Percentiles rank a stretch among this genome's conserved stretches.
phyloP scores from a whole-genome alignment of 23 red algal genomes.

The Gracilaria caudata region DNA sequence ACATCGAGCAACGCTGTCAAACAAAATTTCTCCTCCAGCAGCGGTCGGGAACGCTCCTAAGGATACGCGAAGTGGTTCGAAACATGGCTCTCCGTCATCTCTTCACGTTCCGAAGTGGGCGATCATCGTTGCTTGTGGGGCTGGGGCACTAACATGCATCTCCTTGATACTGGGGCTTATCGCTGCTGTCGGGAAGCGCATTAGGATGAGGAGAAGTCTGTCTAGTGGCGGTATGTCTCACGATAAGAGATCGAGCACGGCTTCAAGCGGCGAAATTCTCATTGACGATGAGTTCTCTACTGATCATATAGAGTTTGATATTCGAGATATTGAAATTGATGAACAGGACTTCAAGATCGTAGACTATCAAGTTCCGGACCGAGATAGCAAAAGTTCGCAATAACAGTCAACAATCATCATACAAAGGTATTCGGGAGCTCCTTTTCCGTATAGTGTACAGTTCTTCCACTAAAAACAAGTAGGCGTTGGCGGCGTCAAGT shows the following conservation, averaged over 20 bases:
- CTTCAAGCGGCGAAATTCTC: slow-evolving; percentile 33
- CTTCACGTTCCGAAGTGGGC: slow-evolving; percentile 29
- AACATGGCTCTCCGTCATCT: background rate
- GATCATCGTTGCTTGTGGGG: slow-evolving; percentile 23
- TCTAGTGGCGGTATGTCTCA: background rate
- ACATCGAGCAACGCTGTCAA: background rate
- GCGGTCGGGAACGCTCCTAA: slow-evolving; percentile 12
- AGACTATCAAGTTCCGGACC: slow-evolving; percentile 1
- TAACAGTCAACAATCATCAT: background rate
- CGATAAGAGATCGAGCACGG: background rate
- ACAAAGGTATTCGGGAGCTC: background rate
- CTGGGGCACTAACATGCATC: background rate
- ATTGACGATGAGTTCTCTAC: slow-evolving; percentile 31
- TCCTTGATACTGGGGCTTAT: slow-evolving; percentile 5
- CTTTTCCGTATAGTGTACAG: background rate
- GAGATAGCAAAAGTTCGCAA: background rate
- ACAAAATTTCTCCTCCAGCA: background rate
- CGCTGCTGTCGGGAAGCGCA: background rate
- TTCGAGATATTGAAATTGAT: slow-evolving; percentile 43
- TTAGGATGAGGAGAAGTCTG: slow-evolving; percentile 10
- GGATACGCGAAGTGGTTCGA: background rate
- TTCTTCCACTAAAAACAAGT: background rate
- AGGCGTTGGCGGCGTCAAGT: background rate
- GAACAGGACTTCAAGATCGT: slow-evolving; percentile 11
- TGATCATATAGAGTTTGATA: slow-evolving; percentile 9